Evolutionary conservation across 257 asterid species (phyloP).

Genomic region (Solanum megistacrolobum): DNA sequence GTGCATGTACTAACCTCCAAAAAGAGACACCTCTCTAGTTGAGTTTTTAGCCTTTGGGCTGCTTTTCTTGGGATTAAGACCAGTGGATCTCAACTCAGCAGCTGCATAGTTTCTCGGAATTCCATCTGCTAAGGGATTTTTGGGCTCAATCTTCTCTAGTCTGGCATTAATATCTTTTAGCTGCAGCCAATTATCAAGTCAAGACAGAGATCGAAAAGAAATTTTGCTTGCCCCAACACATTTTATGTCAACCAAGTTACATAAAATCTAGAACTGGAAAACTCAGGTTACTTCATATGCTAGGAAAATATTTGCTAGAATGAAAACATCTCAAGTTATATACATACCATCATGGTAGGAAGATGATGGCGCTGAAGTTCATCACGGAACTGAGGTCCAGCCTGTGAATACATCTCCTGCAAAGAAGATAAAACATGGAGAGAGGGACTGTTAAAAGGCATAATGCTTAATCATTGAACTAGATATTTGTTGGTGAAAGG

Average conservation of each 20-base stretch:
- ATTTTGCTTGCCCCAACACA: not conserved
- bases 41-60: conserved; percentile 84
- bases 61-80: conserved; percentile 54
- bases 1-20: conserved; percentile 71
- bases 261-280: not conserved
- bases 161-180: conserved; percentile 80
- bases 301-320: not conserved
- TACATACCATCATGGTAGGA: conserved; percentile 63
- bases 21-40: conserved; percentile 77
- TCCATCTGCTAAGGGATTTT: conserved; percentile 63
- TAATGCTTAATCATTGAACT: not conserved
- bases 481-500: not conserved
- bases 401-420: conserved; percentile 93
- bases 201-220: conserved; percentile 2
- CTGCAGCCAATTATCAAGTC: conserved; percentile 41
- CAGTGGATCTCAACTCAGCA: conserved; percentile 48
- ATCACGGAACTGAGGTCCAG: conserved; percentile 88
- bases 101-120: conserved; percentile 41
- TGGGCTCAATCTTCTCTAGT: conserved; percentile 89
- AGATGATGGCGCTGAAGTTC: conserved; percentile 86
- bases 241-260: not conserved
- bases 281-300: not conserved
- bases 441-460: not conserved
- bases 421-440: not conserved
- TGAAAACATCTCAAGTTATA: not conserved